Evolutionary conservation across 495 filamentous ascomycete genomes (phyloP).

Genomic region (Neurospora terricola): DNA sequence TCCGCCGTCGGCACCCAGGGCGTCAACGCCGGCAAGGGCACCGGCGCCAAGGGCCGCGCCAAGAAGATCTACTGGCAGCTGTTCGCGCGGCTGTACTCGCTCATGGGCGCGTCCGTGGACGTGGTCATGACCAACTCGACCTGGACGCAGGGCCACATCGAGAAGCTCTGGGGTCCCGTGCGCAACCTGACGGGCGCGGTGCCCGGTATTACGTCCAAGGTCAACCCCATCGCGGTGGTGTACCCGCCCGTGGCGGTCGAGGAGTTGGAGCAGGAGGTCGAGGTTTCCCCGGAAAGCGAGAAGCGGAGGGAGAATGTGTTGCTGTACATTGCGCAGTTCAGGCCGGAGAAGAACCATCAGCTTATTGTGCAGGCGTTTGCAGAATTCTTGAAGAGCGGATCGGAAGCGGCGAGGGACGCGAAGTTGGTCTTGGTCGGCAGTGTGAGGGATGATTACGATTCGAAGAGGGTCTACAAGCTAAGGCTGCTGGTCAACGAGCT

Average conservation of each 20-base stretch:
- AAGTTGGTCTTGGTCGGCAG: slow-evolving; percentile 77
- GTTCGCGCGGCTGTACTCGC: slow-evolving; percentile 73
- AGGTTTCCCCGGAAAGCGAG: slow-evolving; percentile 57
- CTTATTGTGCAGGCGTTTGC: slow-evolving; percentile 78
- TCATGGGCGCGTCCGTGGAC: slow-evolving; percentile 72
- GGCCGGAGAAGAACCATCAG: slow-evolving; percentile 91
- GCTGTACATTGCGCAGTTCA: slow-evolving; percentile 93
- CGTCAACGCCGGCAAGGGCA: slow-evolving; percentile 71
- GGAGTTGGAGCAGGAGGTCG: slow-evolving; percentile 63
- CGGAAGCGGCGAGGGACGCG: slow-evolving; percentile 38
- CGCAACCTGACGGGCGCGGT: slow-evolving; percentile 16
- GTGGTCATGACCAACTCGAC: slow-evolving; percentile 93
- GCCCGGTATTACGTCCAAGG: not conserved
- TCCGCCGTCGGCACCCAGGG: slow-evolving; percentile 53
- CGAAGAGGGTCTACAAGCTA: slow-evolving; percentile 82
- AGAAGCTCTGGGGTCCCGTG: slow-evolving; percentile 61
- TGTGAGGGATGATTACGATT: slow-evolving; percentile 73
- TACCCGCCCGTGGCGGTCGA: slow-evolving; percentile 88
- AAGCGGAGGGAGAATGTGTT: slow-evolving; percentile 54
- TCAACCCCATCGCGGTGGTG: slow-evolving; percentile 51
- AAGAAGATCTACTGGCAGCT: slow-evolving; percentile 80
- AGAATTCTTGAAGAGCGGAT: slow-evolving; percentile 42
- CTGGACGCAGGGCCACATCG: slow-evolving; percentile 85
- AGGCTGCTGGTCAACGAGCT: slow-evolving; percentile 82
- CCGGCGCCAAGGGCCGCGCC: slow-evolving; percentile 49